phyloP scores from a whole-genome alignment of 768 basidiomycete genomes.

The Coprinopsis marcescibilis region DNA sequence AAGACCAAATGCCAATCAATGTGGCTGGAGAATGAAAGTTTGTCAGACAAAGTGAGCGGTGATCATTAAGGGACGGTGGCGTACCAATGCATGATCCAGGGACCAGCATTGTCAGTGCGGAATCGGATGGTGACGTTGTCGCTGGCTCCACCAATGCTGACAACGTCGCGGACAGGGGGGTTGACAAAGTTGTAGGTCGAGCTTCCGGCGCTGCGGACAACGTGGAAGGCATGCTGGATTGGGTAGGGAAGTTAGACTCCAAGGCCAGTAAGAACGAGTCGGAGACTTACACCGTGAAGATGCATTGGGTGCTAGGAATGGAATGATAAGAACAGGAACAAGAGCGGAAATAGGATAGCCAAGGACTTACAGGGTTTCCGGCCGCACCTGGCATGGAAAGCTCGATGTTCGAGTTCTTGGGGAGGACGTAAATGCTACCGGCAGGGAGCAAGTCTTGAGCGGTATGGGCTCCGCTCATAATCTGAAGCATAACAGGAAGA shows the following conservation, averaged over 20 bases:
- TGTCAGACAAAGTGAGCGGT: not conserved
- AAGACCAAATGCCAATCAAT: slow-evolving; percentile 37
- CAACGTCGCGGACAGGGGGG: slow-evolving; percentile 29
- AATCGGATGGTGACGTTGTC: slow-evolving; percentile 47
- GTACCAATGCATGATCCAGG: slow-evolving; percentile 36
- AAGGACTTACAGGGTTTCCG: slow-evolving; percentile 29
- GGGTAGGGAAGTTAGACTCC: not conserved
- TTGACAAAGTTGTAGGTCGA: slow-evolving; percentile 32
- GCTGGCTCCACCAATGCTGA: slow-evolving; percentile 20
- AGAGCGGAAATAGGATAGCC: not conserved
- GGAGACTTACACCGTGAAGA: slow-evolving; percentile 38
- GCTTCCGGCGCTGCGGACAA: slow-evolving; percentile 34
- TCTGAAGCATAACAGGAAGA: slow-evolving; percentile 41
- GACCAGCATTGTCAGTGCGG: slow-evolving; percentile 32
- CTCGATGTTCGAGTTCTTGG: slow-evolving; percentile 37
- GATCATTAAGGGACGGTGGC: slow-evolving; percentile 25
- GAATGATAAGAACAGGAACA: not conserved
- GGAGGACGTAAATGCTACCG: slow-evolving; percentile 34
- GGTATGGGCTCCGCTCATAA: slow-evolving; percentile 31
- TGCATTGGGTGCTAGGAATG: slow-evolving; percentile 50
- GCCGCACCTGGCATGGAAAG: slow-evolving; percentile 27
- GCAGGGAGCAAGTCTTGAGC: slow-evolving; percentile 30
- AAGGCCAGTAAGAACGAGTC: not conserved
- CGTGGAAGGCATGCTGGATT: slow-evolving; percentile 36
- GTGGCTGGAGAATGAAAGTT: slow-evolving; percentile 22